A percentile compares a stretch with the other conserved stretches of the same genome.
Conservation (phyloP, 164 flowering plant genomes). For the Dillenia turbinata region DNA sequence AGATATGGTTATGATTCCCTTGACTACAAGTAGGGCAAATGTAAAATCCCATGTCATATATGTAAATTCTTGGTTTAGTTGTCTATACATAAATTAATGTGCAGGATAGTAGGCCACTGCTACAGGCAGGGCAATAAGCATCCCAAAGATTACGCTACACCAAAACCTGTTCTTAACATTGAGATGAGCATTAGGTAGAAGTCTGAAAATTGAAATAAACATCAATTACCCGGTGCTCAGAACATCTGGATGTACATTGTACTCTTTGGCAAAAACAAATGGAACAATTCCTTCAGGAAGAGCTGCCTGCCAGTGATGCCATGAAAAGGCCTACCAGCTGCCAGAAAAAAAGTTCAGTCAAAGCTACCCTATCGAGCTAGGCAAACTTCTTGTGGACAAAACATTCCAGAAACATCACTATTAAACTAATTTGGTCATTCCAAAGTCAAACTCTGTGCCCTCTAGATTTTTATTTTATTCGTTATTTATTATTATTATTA, state of each 20-base stretch:
- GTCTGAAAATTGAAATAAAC: background rate
- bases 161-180: constrained; percentile 7
- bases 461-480: no score
- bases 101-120: constrained; percentile 63
- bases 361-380: background rate
- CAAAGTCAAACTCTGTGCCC: no score
- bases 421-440: no score
- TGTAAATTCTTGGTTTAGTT: no score
- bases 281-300: constrained; percentile 86
- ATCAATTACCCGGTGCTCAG: constrained; percentile 63
- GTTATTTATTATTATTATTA: no score
- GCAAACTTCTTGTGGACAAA: no score
- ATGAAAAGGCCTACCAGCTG: constrained; percentile 63
- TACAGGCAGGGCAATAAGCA: constrained; percentile 53
- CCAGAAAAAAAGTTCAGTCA: constrained; percentile 2
- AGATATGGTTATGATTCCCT: no score
- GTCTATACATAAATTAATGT: no score
- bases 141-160: constrained; percentile 64
- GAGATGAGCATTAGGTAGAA: background rate
- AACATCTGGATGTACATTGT: constrained; percentile 60
- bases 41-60: no score
- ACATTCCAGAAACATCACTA: no score
- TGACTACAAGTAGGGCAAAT: no score
- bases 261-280: constrained; percentile 82
- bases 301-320: constrained; percentile 76